Base-by-base conservation (phyloP, 129 eudicot genomes). In the Arctium minus region DNA sequence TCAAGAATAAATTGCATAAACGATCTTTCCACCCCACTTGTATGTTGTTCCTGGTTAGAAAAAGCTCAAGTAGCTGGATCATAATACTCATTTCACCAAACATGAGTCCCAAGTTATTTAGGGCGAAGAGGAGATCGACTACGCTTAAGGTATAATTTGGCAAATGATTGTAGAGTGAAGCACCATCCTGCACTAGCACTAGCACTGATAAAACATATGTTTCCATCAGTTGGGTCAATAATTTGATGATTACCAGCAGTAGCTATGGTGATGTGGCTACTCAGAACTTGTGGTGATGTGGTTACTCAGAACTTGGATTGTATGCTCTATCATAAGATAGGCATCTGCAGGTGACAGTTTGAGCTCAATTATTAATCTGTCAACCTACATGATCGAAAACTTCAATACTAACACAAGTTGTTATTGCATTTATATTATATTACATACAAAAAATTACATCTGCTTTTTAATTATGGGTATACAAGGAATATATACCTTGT, bases 181-280 rank as follows among this genome's bases (percentile, higher is more conserved):
- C 27, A 22, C 27, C 27, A 22, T 22, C 27, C 27, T 39, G 99
- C 99, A 77, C 27, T 22, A 22, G 27, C 27, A 22, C 89, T 91
- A 8, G 94, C 98, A 81, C 98, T 93, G 27, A 98, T 97, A 87
- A 96, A 96, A 82, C 99, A 93, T 30, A 96, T 91, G 72, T 96
- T 96, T 78, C 27, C 99, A 65, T 76, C 84, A 33, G 85, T 85
- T 27, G 98, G 98, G 79, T 96, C 97, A 35, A 96, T 81, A 65
- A 86, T 73, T 86, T 96, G 98, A 42, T 88, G 92, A 80, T 88
- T 86, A 32, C 98, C 98, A 75, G 98, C 27, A 22, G 27, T 22
- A 22, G 27, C 27, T 22, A 22, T 22, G 27, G 27, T 22, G 27
- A 22, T 22, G 27, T 22, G 27, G 27, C 27, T 22, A 22, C 27